Base-by-base conservation (phyloP, 176 grass and related monocot species). In the Ensete ventricosum region DNA sequence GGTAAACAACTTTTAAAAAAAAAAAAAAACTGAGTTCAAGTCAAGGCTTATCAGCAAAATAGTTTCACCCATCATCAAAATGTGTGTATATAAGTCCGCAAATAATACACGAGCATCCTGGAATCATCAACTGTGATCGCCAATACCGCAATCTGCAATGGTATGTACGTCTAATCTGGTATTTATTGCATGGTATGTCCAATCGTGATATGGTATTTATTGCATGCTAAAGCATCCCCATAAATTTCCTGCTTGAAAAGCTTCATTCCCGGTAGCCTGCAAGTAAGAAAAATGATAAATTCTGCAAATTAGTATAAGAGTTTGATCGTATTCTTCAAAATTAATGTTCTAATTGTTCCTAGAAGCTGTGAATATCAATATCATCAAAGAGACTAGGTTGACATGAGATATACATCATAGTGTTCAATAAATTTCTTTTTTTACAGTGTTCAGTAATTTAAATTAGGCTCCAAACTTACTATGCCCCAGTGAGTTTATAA, bases 251-350 rank as follows among this genome's bases (percentile, higher is more conserved):
- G 84, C 75, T 59, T 89, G 87, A 83, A 96, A 96, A 65, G 89
- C 89, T 87, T 89, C 87, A 72, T 92, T 96, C 68, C 92, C 92
- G 69, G 89, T 72, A 73, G 78, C 87, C 92, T 96, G 65, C 29
- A 69, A 83, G 79, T 11, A 64, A 21, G 43, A 34, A 8, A 49
- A 64, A 64, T 62, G 50, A 25, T 51, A 77, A 81, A 50, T 21
- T 13, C 62, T 81, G 67, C 1, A 79, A 85, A 75, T 50, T 77
- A 74, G 10, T 16, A 69, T 67, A 2, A 66, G 74, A 23, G 48
- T 86, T 67, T 67, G 3, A 78, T 11, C 16, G 17, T 24, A 8
- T 70, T 4, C 26, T 52, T 14, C 24, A 50, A 50, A 19, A 19
- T 54, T 29, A 13, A 34, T 43, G 14, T 0, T 1, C n/a, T 14